Percentiles rank a stretch among this genome's conserved stretches.
Evolutionary conservation across 2,329 filamentous ascomycete species (phyloP).

Genomic region (Diplocarpon rosae): DNA sequence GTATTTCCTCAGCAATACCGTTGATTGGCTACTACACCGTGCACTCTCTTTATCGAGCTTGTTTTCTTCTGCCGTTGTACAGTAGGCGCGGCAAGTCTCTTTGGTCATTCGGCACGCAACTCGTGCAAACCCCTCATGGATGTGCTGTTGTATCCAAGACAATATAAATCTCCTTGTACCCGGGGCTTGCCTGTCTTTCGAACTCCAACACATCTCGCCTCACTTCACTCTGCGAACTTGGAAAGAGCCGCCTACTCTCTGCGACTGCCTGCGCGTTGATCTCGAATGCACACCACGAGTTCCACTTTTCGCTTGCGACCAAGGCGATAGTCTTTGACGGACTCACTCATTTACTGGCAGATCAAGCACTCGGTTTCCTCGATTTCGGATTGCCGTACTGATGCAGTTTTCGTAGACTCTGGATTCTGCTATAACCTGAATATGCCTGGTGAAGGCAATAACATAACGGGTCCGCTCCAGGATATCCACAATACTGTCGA

Average conservation of each 20-base stretch:
- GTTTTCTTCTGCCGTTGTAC: too few species aligned
- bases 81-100: background rate
- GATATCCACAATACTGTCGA: slow-evolving; percentile 15
- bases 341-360: background rate
- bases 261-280: background rate
- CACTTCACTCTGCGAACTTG: background rate
- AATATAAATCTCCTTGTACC: background rate
- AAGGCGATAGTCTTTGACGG: slow-evolving; percentile 1
- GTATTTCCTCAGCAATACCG: too few species aligned
- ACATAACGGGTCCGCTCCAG: slow-evolving; percentile 2
- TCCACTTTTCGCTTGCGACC: background rate
- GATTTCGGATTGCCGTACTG: too few species aligned
- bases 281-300: slow-evolving; percentile 8
- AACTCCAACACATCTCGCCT: too few species aligned
- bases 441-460: slow-evolving; percentile 1
- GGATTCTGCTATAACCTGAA: background rate
- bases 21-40: too few species aligned
- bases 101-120: slow-evolving; percentile 1
- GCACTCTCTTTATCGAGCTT: too few species aligned
- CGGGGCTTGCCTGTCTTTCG: too few species aligned
- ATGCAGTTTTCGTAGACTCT: background rate
- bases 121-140: background rate
- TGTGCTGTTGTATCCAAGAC: background rate
- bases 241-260: background rate
- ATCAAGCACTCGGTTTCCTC: too few species aligned